A percentile compares a stretch with the other conserved stretches of the same genome.
phyloP scores from a whole-genome alignment of 331 rosid genomes.

The Quercus phellos region DNA sequence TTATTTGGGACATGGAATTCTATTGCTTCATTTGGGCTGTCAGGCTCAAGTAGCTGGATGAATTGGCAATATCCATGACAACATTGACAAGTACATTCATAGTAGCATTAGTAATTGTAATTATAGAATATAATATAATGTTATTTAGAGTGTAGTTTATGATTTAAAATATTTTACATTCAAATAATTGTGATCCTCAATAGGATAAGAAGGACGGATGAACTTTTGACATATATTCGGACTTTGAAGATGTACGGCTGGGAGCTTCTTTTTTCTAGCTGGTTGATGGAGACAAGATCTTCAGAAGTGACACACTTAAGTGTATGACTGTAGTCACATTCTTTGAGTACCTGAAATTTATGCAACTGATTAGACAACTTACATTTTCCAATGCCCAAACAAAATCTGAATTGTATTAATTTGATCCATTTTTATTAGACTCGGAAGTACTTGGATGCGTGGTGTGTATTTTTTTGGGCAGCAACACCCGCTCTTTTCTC shows the following conservation, averaged over 20 bases:
- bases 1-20: background rate
- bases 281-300: constrained; percentile 95
- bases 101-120: background rate
- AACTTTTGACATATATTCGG: constrained; percentile 79
- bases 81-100: background rate
- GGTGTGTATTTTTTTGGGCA: constrained; percentile 99
- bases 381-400: constrained; percentile 5
- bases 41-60: background rate
- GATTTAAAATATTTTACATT: background rate
- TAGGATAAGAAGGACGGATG: constrained; percentile 88
- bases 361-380: constrained; percentile 8
- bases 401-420: constrained; percentile 12
- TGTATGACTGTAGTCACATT: constrained; percentile 43
- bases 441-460: constrained; percentile 92
- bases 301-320: constrained; percentile 76
- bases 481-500: constrained; percentile 92
- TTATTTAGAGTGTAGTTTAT: background rate
- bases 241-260: constrained; percentile 92
- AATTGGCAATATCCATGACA: background rate
- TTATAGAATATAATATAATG: background rate
- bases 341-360: constrained; percentile 15
- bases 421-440: constrained; percentile 46
- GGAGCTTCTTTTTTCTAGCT: constrained; percentile 85
- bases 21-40: background rate
- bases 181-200: background rate